A percentile compares a stretch with the other conserved stretches of the same genome.
Evolutionary conservation across 106 monocot species (phyloP).

Genomic region (Phalaenopsis equestris): DNA sequence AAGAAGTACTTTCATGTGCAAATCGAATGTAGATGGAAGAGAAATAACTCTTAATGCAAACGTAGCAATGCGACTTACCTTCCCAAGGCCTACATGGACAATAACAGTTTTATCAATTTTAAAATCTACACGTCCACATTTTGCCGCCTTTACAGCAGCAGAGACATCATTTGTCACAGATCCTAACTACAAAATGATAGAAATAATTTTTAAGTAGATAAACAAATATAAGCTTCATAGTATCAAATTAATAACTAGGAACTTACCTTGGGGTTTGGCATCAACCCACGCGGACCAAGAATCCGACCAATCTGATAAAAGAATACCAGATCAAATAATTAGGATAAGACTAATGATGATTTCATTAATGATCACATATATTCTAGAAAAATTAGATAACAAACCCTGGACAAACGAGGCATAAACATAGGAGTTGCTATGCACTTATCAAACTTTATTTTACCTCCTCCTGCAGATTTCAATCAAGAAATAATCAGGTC

Average conservation of each 20-base stretch:
- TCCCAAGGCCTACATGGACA: constrained; percentile 93
- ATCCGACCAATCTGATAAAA: constrained; percentile 69
- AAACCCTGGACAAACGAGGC: constrained; percentile 91
- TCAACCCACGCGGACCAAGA: constrained; percentile 93
- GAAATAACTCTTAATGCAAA: too few species aligned
- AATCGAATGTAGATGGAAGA: too few species aligned
- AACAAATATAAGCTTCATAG: not conserved
- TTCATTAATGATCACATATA: not conserved
- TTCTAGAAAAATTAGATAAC: not conserved
- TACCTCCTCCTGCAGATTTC: constrained; percentile 64
- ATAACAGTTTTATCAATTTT: constrained; percentile 93
- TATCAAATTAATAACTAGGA: not conserved
- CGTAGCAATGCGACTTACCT: constrained; percentile 42
- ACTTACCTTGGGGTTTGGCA: constrained; percentile 96
- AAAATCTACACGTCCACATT: constrained; percentile 89
- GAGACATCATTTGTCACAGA: constrained; percentile 91
- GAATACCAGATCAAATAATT: not conserved
- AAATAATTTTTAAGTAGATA: not conserved
- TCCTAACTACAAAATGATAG: constrained; percentile 52
- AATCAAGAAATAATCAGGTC: not conserved
- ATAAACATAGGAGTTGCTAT: constrained; percentile 82
- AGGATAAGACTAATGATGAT: not conserved
- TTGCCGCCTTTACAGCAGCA: constrained; percentile 69
- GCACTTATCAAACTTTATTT: constrained; percentile 92
- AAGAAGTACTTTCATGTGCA: too few species aligned